These are phyloP conservation scores for Lepidium aucheri DNA, from an alignment of 345 rosid genomes.

Conservation along the genomic window DNA sequence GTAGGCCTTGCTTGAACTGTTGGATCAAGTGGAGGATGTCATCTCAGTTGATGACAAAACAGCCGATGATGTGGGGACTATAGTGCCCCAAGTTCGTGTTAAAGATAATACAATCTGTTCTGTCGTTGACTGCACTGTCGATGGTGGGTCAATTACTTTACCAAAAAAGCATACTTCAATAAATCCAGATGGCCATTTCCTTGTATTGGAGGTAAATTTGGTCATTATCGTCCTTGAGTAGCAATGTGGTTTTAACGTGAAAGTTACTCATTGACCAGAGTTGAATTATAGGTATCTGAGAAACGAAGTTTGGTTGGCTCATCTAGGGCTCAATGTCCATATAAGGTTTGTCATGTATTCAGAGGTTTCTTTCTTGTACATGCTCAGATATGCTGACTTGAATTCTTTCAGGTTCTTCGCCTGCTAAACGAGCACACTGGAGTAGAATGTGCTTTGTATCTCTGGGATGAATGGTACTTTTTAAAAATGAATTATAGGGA, in stretches of 20 bases:
- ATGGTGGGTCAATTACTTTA: constrained; percentile 21
- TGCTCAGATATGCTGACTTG: constrained; percentile 13
- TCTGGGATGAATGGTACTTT: constrained; percentile 81
- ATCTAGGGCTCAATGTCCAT: constrained; percentile 32
- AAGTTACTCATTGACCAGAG: constrained; percentile 1
- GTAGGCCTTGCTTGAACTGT: constrained; percentile 80
- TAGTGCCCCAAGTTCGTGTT: constrained; percentile 33
- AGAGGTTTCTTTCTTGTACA: background rate
- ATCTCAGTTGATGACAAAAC: constrained; percentile 59
- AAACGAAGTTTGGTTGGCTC: constrained; percentile 37
- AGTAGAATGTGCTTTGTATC: constrained; percentile 62
- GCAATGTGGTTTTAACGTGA: constrained; percentile 4
- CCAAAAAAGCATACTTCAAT: constrained; percentile 16
- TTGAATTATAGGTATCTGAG: constrained; percentile 60
- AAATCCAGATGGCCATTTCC: constrained; percentile 41
- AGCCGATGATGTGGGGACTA: constrained; percentile 25
- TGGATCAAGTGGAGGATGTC: constrained; percentile 94
- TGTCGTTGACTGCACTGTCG: constrained; percentile 11
- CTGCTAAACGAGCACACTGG: constrained; percentile 80
- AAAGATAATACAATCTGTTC: constrained; percentile 19
- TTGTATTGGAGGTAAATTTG: constrained; percentile 74
- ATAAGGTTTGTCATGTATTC: constrained; percentile 50
- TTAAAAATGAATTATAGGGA: background rate
- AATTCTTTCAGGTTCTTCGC: constrained; percentile 74
- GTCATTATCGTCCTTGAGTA: background rate